phyloP scores from a whole-genome alignment of 805 yeast species.

The Lipomyces starkeyi region DNA sequence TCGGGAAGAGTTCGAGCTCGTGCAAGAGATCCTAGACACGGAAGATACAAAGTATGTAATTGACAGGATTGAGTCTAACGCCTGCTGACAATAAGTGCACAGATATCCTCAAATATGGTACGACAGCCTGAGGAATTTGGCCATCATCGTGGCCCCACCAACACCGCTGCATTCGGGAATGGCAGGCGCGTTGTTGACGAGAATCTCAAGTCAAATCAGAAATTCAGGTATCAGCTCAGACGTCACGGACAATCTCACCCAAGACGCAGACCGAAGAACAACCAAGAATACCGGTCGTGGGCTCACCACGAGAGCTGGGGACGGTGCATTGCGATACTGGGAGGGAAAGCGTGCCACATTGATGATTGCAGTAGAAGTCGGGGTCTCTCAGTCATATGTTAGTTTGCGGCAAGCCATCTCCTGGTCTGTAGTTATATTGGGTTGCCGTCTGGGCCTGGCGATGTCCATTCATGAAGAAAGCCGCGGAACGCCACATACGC shows the following conservation, averaged over 20 bases:
- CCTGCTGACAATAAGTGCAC: background rate
- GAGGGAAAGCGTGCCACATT: background rate
- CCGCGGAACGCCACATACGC: background rate
- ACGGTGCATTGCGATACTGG: background rate
- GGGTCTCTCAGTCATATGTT: background rate
- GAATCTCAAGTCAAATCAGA: background rate
- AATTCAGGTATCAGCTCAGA: background rate
- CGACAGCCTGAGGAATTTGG: background rate
- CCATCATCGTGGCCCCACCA: background rate
- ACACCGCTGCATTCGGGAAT: background rate
- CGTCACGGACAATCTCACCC: background rate
- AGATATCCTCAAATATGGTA: slow-evolving; percentile 4
- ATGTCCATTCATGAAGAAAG: background rate
- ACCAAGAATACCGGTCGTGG: background rate
- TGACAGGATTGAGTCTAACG: background rate
- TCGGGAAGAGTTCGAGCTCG: background rate
- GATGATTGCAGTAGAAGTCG: background rate
- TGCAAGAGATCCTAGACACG: background rate
- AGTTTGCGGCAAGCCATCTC: slow-evolving; percentile 2
- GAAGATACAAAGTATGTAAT: background rate
- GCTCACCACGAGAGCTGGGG: background rate
- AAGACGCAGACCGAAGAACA: background rate
- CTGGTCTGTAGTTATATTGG: background rate
- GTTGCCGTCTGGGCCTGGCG: background rate
- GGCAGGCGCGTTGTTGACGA: background rate